phyloP scores from a whole-genome alignment of 192 early-diverging fungal species.

The Podila epigama region DNA sequence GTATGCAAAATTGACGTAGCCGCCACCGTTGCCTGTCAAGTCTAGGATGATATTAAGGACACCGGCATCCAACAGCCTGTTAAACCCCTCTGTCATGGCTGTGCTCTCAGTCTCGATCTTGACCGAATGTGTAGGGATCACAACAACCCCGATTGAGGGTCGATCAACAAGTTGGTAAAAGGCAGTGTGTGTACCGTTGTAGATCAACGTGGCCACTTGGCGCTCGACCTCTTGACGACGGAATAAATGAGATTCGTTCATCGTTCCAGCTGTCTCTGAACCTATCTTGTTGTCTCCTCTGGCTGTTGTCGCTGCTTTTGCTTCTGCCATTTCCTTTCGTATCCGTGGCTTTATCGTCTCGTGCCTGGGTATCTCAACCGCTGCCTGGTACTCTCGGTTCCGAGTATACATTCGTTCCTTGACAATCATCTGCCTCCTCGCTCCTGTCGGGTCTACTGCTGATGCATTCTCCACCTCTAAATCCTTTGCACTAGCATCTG shows the following conservation, averaged over 20 bases:
- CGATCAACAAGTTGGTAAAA: constrained; percentile 31
- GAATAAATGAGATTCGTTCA: not conserved
- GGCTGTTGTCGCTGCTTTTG: not conserved
- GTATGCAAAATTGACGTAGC: constrained; percentile 42
- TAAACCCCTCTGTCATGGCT: constrained; percentile 13
- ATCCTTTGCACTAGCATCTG: not conserved
- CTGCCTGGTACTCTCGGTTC: not conserved
- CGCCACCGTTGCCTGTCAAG: constrained; percentile 36
- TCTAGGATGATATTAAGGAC: constrained; percentile 39
- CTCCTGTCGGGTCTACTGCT: not conserved
- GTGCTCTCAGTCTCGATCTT: not conserved
- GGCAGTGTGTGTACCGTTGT: constrained; percentile 23
- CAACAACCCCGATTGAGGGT: constrained; percentile 28
- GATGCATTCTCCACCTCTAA: not conserved
- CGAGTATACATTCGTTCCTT: not conserved
- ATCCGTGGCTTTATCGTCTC: not conserved
- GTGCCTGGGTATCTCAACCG: not conserved
- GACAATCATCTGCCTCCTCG: not conserved
- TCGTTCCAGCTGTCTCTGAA: too few species aligned
- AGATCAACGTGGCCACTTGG: constrained; percentile 4
- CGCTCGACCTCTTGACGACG: constrained; percentile 2
- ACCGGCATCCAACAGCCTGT: not conserved
- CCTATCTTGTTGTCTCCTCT: not conserved
- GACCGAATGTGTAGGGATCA: constrained; percentile 40
- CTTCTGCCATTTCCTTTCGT: not conserved